Conservation (phyloP, 495 filamentous ascomycete species). For the Lineolata rhizophorae region DNA sequence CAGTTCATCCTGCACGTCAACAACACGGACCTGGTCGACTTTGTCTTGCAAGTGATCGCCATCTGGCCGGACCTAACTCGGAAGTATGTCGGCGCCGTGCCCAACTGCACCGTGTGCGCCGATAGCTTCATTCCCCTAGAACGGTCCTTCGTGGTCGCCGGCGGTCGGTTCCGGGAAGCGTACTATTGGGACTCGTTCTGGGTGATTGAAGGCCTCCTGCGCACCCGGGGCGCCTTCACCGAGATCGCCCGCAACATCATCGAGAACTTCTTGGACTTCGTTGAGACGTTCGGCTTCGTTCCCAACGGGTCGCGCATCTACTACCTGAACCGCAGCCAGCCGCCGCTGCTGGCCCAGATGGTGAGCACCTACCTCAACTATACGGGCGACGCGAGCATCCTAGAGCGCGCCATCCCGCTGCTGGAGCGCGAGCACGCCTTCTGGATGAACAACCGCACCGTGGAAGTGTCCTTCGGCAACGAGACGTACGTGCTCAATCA, state of each 20-base stretch:
- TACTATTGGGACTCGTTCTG: slow-evolving; percentile 17
- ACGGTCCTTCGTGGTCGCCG: slow-evolving; percentile 13
- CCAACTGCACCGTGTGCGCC: slow-evolving; percentile 13
- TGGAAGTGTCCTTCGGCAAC: slow-evolving; percentile 4
- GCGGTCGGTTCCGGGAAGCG: slow-evolving; percentile 13
- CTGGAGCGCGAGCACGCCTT: slow-evolving; percentile 11
- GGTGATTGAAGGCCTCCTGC: slow-evolving; percentile 11
- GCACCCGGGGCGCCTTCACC: slow-evolving; percentile 13
- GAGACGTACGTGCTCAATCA: slow-evolving; percentile 7
- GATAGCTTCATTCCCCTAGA: slow-evolving; percentile 12
- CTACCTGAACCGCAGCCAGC: slow-evolving; percentile 13
- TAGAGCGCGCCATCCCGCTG: slow-evolving; percentile 10
- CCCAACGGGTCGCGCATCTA: slow-evolving; percentile 11
- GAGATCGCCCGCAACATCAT: slow-evolving; percentile 13
- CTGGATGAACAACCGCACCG: slow-evolving; percentile 10
- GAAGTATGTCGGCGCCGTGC: slow-evolving; percentile 8
- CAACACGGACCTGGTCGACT: slow-evolving; percentile 7
- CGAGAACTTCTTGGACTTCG: slow-evolving; percentile 14
- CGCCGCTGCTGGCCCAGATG: slow-evolving; percentile 13
- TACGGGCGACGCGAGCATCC: slow-evolving; percentile 9
- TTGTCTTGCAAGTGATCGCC: slow-evolving; percentile 11
- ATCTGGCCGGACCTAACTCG: slow-evolving; percentile 14
- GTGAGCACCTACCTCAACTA: slow-evolving; percentile 11
- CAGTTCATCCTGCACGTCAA: slow-evolving; percentile 11
- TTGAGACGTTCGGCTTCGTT: slow-evolving; percentile 12